Percentiles rank a stretch among this genome's conserved stretches.
Conservation (phyloP, 1,284 basidiomycete species). For the Tilletia indica region DNA sequence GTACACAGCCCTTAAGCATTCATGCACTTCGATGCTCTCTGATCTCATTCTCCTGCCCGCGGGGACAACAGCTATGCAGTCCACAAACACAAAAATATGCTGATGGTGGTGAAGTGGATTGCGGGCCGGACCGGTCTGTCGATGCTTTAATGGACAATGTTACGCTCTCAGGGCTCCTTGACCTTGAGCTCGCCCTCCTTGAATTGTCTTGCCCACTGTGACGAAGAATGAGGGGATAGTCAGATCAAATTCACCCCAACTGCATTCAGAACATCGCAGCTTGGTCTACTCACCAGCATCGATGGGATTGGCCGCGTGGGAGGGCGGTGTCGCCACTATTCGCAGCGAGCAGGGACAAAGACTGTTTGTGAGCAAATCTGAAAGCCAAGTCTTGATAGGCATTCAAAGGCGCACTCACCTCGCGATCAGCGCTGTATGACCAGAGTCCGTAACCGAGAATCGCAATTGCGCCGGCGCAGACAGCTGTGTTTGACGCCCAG, state of each 20-base stretch:
- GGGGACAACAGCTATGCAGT: too few species aligned
- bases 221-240: conserved; percentile 7
- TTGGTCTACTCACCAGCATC: conserved; percentile 36
- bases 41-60: too few species aligned
- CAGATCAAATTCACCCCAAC: too few species aligned
- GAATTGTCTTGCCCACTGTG: conserved; percentile 54
- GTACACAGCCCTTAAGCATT: too few species aligned
- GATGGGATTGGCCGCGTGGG: conserved; percentile 50
- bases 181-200: conserved; percentile 49
- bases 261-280: too few species aligned
- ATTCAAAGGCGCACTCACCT: conserved; percentile 56
- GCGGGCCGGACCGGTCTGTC: neutral
- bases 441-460: conserved; percentile 60
- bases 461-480: conserved; percentile 59
- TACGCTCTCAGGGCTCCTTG: conserved; percentile 39
- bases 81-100: too few species aligned
- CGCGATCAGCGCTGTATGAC: conserved; percentile 60
- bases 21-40: too few species aligned
- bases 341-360: neutral
- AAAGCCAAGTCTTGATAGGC: too few species aligned
- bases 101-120: neutral
- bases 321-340: conserved; percentile 50
- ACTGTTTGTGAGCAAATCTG: too few species aligned
- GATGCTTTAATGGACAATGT: neutral
- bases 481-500: conserved; percentile 61